phyloP scores from a whole-genome alignment of 2,329 filamentous ascomycete genomes.

The Bipolaris victoriae region DNA sequence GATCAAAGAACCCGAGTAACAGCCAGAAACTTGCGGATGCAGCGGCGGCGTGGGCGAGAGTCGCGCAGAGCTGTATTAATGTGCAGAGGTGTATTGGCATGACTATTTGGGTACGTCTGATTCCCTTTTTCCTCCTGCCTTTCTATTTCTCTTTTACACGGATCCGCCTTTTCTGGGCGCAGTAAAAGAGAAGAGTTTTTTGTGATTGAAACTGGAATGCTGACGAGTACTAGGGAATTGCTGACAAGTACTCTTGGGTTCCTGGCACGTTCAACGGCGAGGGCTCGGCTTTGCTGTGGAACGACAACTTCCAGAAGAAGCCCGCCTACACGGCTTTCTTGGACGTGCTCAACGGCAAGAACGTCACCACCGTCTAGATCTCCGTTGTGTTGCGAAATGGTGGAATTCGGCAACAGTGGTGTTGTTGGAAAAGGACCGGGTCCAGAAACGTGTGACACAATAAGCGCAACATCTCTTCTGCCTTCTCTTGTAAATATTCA shows the following conservation, averaged over 20 bases:
- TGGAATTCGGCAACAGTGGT: too few species aligned
- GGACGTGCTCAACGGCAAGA: slow-evolving; percentile 28
- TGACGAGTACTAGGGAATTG: slow-evolving; percentile 21
- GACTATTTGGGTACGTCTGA: slow-evolving; percentile 53
- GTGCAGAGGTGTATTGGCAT: slow-evolving; percentile 46
- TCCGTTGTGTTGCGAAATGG: neutral
- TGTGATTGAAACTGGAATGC: too few species aligned
- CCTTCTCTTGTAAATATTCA: too few species aligned
- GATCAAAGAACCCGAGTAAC: slow-evolving; percentile 55
- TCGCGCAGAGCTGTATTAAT: slow-evolving; percentile 44
- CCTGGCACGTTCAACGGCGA: slow-evolving; percentile 45
- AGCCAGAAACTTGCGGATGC: slow-evolving; percentile 47
- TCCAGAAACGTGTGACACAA: neutral
- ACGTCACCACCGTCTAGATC: slow-evolving; percentile 3
- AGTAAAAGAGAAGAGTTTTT: too few species aligned
- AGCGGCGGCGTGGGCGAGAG: slow-evolving; percentile 54
- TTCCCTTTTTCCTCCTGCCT: too few species aligned
- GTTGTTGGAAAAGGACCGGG: too few species aligned
- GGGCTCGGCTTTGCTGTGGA: slow-evolving; percentile 44
- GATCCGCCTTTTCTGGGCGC: neutral
- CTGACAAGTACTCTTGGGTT: slow-evolving; percentile 48
- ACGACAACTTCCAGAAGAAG: slow-evolving; percentile 41
- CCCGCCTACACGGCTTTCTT: slow-evolving; percentile 39
- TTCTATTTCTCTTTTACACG: neutral
- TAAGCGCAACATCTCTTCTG: neutral